Evolutionary conservation across 768 basidiomycete species (phyloP).

Genomic region (Trametes cingulata): DNA sequence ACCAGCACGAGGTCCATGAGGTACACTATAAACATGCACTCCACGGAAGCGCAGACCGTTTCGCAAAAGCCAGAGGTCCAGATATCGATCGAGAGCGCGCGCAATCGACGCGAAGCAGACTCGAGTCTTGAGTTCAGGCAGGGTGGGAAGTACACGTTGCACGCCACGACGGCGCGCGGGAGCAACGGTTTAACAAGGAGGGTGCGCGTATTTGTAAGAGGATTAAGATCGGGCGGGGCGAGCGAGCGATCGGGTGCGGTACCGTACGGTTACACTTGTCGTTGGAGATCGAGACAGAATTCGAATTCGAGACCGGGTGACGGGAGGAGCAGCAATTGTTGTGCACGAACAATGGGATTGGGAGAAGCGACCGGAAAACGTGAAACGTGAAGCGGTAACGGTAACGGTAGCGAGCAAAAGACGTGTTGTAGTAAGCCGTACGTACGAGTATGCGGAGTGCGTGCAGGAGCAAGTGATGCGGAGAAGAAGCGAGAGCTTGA

Average conservation of each 20-base stretch:
- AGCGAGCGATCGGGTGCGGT: conserved; percentile 7
- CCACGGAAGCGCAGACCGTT: neutral
- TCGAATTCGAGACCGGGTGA: neutral
- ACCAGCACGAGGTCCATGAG: neutral
- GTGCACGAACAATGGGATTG: neutral
- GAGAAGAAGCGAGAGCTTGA: neutral
- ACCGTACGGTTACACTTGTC: conserved; percentile 8
- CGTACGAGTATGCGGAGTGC: conserved; percentile 7
- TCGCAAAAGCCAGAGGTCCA: no score
- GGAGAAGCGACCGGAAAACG: neutral
- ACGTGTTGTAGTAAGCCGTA: neutral
- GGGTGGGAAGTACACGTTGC: no score
- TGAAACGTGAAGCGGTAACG: neutral
- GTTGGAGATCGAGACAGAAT: neutral
- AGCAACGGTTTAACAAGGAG: conserved; percentile 1
- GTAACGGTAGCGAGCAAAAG: neutral
- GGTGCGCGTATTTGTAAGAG: conserved; percentile 14
- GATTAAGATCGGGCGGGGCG: conserved; percentile 1
- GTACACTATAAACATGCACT: neutral
- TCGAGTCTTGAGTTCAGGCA: no score
- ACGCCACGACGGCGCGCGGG: neutral
- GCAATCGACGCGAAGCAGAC: no score
- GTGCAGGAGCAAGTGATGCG: neutral
- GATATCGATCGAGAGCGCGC: neutral
- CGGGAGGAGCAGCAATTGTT: neutral